Conservation (phyloP, 441 rosid species). For the Syzygium syzygioides region DNA sequence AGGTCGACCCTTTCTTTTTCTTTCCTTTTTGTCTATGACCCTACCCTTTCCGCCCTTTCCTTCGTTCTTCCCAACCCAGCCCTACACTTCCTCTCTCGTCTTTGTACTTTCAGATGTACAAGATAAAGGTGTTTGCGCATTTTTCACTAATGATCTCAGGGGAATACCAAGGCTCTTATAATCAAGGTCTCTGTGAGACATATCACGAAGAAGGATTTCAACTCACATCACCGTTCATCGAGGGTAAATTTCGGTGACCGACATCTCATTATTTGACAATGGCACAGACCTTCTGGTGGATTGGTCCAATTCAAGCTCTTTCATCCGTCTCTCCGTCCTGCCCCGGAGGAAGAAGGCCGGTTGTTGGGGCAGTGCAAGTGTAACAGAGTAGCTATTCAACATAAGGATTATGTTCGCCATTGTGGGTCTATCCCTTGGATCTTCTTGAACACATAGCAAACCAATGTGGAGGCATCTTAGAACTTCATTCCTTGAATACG, state of each 20-base stretch:
- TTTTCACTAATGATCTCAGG: too few species aligned
- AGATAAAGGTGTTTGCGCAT: too few species aligned
- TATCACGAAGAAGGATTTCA: not conserved
- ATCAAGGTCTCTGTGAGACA: not conserved
- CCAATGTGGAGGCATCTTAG: not conserved
- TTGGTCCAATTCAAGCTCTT: not conserved
- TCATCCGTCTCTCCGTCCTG: not conserved
- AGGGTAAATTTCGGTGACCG: not conserved
- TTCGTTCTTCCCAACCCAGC: too few species aligned
- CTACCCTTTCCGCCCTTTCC: too few species aligned
- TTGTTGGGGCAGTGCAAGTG: not conserved
- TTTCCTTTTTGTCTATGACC: too few species aligned
- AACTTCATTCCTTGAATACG: not conserved
- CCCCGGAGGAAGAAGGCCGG: not conserved
- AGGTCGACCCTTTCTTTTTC: too few species aligned
- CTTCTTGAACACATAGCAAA: not conserved
- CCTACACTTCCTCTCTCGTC: too few species aligned
- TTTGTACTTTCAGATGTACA: too few species aligned
- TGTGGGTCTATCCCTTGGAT: not conserved
- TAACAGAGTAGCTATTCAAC: not conserved
- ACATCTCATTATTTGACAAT: not conserved
- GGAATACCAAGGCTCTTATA: not conserved
- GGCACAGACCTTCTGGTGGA: not conserved
- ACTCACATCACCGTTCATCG: not conserved
- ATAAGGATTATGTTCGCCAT: not conserved